Evolutionary conservation across 371 early-diverging fungal genomes (phyloP), one percentile per base, ranked within the genome.

Genomic region (Thermomucor indicae-seudaticae): DNA sequence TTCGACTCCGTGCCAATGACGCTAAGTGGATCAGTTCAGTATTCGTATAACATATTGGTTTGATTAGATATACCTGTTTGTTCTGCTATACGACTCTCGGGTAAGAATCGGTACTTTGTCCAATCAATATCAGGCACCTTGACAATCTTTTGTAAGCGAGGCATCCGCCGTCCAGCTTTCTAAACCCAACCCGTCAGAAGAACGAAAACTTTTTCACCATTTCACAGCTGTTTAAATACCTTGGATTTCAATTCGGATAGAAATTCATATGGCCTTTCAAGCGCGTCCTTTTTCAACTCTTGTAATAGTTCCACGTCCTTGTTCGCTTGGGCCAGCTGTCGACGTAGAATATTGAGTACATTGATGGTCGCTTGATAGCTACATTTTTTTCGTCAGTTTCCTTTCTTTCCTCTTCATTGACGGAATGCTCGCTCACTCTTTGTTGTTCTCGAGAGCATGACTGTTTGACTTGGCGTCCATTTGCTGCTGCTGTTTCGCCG

Each of bases 251-350:
- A 39, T 31, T 68, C 64, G 5, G 51, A 46, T 29, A 82, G 45
- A 55, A 79, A 82, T 12, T 67, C 65, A 57, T 71, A 68, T 6
- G 83, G 83, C 10, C 74, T 69, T 0, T 58, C 47, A 20, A 78
- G 44, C 10, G 80, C 79, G 43, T 65, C 65, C 30, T 63, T 49
- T 45, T 82, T 82, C 12, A 82, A 50, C 6, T 46, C 49, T 24
- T 67, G 49, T 16, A 82, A 50, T 2, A 58, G 53, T 25, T 65
- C 51, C 3, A 82, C 42, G 55, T 80, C 79, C 29, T 70, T 58
- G 0, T 59, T 65, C 0, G 79, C 79, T 52, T 65, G 70, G 29
- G 58, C 49, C 14, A 80, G 52, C 45, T 82, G 83, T 12, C 58
- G 63, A 16, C 57, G 65, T 8, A 76, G 56, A 5, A 76, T 50